phyloP scores from a whole-genome alignment of 1,284 basidiomycete species.

The Moesziomyces antarcticus region DNA sequence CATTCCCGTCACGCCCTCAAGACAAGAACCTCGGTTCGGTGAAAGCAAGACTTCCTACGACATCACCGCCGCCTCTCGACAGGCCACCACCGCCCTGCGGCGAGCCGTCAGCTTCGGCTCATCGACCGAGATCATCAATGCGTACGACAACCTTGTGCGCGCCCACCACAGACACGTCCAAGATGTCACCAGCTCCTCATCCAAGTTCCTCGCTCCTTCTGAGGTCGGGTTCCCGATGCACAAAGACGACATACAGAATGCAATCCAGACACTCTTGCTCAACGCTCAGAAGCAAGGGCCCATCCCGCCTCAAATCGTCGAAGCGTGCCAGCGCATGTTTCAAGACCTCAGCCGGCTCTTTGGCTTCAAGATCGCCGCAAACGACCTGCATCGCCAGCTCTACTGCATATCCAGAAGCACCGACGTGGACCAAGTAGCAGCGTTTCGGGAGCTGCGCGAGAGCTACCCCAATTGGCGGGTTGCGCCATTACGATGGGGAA shows the following conservation, averaged over 20 bases:
- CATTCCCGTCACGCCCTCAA: background rate
- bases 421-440: conserved; percentile 10
- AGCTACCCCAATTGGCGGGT: conserved; percentile 33
- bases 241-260: conserved; percentile 33
- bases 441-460: conserved; percentile 20
- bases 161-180: conserved; percentile 12
- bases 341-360: conserved; percentile 26
- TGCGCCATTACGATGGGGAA: conserved; percentile 36
- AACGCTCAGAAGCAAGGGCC: conserved; percentile 7
- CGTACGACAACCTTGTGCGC: conserved; percentile 13
- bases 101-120: conserved; percentile 10
- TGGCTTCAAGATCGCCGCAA: conserved; percentile 24
- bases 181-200: conserved; percentile 5
- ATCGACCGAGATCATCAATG: conserved; percentile 6
- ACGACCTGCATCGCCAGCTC: conserved; percentile 35
- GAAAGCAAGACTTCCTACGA: conserved; percentile 15
- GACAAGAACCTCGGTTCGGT: too few relatives aligned
- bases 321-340: conserved; percentile 33
- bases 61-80: conserved; percentile 12
- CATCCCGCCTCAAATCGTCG: conserved; percentile 1
- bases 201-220: background rate
- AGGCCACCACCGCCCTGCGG: conserved; percentile 14
- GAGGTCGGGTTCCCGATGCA: conserved; percentile 28
- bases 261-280: conserved; percentile 18
- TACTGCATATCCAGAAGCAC: conserved; percentile 9